Evolutionary conservation across 352 stramenopile genomes (phyloP).

Genomic region (Globisporangium cystogenes): DNA sequence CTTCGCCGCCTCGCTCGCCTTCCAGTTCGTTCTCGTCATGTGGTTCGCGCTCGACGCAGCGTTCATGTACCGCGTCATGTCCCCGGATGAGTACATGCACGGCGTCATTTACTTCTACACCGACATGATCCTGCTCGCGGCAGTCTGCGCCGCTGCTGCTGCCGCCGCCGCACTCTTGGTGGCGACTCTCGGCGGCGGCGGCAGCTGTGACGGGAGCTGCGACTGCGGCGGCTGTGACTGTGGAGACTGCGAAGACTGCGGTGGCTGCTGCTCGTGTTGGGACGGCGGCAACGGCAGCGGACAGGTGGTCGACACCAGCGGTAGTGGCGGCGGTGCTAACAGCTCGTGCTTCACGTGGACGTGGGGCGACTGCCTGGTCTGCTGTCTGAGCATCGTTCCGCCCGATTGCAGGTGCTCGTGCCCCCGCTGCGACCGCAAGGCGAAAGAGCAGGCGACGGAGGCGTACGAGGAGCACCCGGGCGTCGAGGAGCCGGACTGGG

Average conservation of each 20-base stretch:
- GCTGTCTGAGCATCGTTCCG: not conserved
- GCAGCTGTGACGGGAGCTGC: not conserved
- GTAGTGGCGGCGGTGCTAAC: no score
- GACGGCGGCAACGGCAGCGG: not conserved
- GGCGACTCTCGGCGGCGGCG: not conserved
- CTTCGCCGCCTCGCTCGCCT: constrained; percentile 27
- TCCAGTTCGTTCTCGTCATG: constrained; percentile 42
- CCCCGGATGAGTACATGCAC: constrained; percentile 61
- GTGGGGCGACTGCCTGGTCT: not conserved
- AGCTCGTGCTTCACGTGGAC: not conserved
- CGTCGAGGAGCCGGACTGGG: not conserved
- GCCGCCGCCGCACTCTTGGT: constrained; percentile 11
- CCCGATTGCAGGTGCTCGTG: not conserved
- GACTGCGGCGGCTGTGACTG: not conserved
- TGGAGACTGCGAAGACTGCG: not conserved
- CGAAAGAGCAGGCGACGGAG: not conserved
- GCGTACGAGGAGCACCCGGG: not conserved
- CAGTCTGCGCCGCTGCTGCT: constrained; percentile 30
- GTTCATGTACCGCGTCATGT: constrained; percentile 54
- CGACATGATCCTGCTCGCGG: constrained; percentile 45
- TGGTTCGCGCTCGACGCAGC: constrained; percentile 52
- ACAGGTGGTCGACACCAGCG: not conserved
- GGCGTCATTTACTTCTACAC: constrained; percentile 66
- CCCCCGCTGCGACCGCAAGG: not conserved
- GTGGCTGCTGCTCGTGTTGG: not conserved